A percentile compares a stretch with the other conserved stretches of the same genome.
Conservation (phyloP, 73 alveolate species). For the Effrenium voratum region DNA sequence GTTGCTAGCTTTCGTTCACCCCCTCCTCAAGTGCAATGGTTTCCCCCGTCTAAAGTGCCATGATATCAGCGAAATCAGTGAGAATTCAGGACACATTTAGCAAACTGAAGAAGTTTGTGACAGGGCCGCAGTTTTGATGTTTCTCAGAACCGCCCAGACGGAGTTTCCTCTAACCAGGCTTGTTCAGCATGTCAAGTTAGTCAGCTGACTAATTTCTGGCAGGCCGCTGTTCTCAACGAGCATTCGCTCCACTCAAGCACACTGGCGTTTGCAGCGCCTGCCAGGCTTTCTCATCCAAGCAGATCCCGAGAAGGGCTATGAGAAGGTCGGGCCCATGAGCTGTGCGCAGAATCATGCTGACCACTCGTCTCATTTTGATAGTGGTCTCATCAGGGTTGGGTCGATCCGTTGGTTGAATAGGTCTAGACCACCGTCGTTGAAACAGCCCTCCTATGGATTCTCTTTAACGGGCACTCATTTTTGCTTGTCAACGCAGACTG, state of each 20-base stretch:
- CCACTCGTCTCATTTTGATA: not conserved
- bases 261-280: not conserved
- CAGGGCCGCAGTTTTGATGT: not conserved
- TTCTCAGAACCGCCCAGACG: not conserved
- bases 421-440: not conserved
- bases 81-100: too few relatives aligned
- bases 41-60: too few relatives aligned
- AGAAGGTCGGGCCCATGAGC: slow-evolving; percentile 9
- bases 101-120: too few relatives aligned
- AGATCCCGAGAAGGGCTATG: slow-evolving; percentile 79
- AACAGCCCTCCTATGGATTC: not conserved
- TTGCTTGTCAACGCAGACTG: too few relatives aligned
- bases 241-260: too few relatives aligned
- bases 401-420: not conserved
- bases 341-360: not conserved
- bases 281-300: slow-evolving; percentile 73
- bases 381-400: not conserved
- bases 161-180: not conserved
- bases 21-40: too few relatives aligned
- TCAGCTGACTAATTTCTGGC: too few relatives aligned
- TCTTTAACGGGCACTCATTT: too few relatives aligned
- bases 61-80: too few relatives aligned
- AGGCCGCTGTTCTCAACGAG: too few relatives aligned
- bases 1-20: too few relatives aligned
- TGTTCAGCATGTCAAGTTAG: too few relatives aligned